Base-by-base conservation (phyloP, 352 stramenopile genomes). In the Aphanomyces stellatus region DNA sequence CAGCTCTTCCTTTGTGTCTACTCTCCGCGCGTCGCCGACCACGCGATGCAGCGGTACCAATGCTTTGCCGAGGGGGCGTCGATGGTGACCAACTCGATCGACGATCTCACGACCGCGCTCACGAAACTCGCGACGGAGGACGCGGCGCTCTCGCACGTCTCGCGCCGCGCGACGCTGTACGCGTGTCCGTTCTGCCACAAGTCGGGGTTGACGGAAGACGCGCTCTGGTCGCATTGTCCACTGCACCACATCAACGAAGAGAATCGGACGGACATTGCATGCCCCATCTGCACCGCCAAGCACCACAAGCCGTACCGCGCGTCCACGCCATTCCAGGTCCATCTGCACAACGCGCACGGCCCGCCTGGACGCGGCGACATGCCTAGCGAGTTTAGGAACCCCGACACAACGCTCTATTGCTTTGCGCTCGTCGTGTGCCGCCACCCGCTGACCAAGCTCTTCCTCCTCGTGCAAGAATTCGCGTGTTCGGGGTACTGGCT, bases 1-100 rank as follows among this genome's bases (percentile, higher is more conserved):
- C 83, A 93, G 79, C 79, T 93, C 68, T 93, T 93, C 53, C 64
- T 93, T n/a, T 92, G 83, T 48, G 79, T 91, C 56, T 90, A 88
- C 70, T 92, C 83, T 73, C 73, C 83, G 63, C 83, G 89, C 62
- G 71, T 93, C 8, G 73, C 79, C 4, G 83, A 91, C 64, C 56
- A 91, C 62, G 79, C 85, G 4, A 77, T 83, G 70, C 80, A 76
- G 0, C 80, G 85, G 13, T 91, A 93, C 71, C 71, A 80, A 67
- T 88, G 85, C 62, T 92, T 93, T 64, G 74, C 87, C 53, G 70
- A 90, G 24, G 85, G 85, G 13, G 83, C 82, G 11, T 89, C 80
- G 7, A 93, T 93, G 85, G 85, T 93, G 62, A 93, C 85, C 6
- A 78, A 77, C 68, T 88, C 79, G 8, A 57, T 93, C 8, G 71